Conservation (phyloP, 768 basidiomycete species). For the Pleurotus tuoliensis region DNA sequence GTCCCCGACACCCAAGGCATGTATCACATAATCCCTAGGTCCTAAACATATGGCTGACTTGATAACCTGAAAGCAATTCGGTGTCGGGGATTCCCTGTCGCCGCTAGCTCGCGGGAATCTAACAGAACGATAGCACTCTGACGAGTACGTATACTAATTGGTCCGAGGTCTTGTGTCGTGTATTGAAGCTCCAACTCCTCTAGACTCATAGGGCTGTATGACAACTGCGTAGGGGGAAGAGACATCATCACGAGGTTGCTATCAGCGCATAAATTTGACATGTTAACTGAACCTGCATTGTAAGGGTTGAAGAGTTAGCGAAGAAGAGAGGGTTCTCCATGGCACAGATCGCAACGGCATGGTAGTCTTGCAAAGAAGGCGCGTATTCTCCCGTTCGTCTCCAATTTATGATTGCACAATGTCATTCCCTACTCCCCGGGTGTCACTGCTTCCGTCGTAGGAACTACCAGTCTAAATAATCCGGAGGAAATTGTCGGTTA, state of each 20-base stretch:
- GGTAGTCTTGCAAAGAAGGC: conserved; percentile 35
- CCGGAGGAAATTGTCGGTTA: conserved; percentile 42
- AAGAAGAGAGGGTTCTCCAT: no score
- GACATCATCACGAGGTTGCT: no score
- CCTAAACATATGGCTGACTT: no score
- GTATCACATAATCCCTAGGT: no score
- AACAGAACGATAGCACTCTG: conserved; percentile 4
- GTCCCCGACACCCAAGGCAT: conserved; percentile 39
- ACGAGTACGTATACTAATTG: no score
- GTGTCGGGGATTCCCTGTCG: conserved; percentile 35
- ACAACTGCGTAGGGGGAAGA: conserved; percentile 8
- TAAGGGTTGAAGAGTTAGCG: no score
- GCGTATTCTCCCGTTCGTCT: not conserved
- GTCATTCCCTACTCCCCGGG: conserved; percentile 9
- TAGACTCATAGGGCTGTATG: conserved; percentile 17
- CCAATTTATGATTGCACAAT: no score
- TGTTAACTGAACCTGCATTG: no score
- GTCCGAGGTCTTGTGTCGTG: no score
- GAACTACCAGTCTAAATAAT: conserved; percentile 39
- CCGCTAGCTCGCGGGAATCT: conserved; percentile 32
- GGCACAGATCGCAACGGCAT: no score
- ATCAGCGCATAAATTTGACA: no score
- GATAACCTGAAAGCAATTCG: conserved; percentile 18
- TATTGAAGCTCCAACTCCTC: no score
- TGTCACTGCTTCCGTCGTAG: conserved; percentile 48